Evolutionary conservation across 2,329 filamentous ascomycete genomes (phyloP).

Genomic region (Aspergillus cejpii): DNA sequence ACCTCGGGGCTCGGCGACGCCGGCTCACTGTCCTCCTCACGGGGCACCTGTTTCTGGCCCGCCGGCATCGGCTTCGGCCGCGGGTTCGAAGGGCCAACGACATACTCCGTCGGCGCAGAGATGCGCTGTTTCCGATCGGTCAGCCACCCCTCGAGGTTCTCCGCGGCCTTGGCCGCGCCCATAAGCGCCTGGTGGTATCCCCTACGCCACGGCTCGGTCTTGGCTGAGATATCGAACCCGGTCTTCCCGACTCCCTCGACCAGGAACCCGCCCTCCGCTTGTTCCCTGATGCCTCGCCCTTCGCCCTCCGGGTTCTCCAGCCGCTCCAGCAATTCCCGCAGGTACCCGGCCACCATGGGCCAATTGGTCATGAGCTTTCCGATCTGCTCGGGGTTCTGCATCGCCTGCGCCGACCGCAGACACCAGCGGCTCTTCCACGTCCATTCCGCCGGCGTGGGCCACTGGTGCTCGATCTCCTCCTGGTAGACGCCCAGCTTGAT

Average conservation of each 20-base stretch:
- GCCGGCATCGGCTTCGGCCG: constrained; percentile 65
- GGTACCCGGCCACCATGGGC: constrained; percentile 57
- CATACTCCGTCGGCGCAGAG: constrained; percentile 64
- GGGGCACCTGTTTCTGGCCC: constrained; percentile 55
- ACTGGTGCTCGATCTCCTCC: constrained; percentile 66
- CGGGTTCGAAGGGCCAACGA: constrained; percentile 78
- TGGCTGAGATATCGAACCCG: constrained; percentile 63
- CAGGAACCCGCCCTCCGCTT: constrained; percentile 46
- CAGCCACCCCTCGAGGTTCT: constrained; percentile 75
- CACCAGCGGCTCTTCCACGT: constrained; percentile 60
- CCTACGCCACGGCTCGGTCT: constrained; percentile 75
- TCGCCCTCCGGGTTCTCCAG: constrained; percentile 65
- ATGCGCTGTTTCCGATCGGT: constrained; percentile 60
- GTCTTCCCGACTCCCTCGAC: constrained; percentile 52
- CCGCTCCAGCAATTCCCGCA: constrained; percentile 54
- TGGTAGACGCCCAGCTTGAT: constrained; percentile 62
- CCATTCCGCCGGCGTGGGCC: constrained; percentile 82
- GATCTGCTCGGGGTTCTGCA: constrained; percentile 52
- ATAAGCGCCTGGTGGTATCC: constrained; percentile 82
- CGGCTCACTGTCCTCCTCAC: constrained; percentile 66
- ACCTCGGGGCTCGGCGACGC: constrained; percentile 65
- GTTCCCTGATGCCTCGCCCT: constrained; percentile 57
- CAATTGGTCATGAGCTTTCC: constrained; percentile 57
- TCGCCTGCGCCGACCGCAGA: constrained; percentile 58
- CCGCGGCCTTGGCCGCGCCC: constrained; percentile 66